Evolutionary conservation across 208 protist genomes (phyloP), one percentile per base, ranked within the genome.

Genomic region (Acanthamoeba healyi): DNA sequence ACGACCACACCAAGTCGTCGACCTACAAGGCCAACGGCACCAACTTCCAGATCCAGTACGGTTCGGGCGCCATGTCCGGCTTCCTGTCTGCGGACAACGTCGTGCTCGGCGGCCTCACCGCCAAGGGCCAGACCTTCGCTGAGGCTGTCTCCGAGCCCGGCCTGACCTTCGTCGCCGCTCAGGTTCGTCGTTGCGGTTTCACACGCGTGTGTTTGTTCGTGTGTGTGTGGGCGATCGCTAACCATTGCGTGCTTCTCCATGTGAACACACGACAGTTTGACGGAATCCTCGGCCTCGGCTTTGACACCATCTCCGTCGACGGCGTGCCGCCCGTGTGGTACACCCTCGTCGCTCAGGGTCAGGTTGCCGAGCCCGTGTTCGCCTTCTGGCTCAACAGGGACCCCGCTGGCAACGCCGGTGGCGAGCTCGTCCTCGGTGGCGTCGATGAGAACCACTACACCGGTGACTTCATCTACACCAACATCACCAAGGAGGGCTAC

Each of bases 41-140:
- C 4, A 63, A 90, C 34, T 99, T 99, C 95, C 92, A 96, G 40
- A 99, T 99, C 93, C 95, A 96, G 95, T 99, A 99, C 94, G 98
- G 98, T 89, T 98, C 96, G 95, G 99, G 99, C 58, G 96, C 97
- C 17, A 96, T 99, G 38, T 95, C 91, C 12, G 99, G 99, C 40
- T 98, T 98, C 96, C 67, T 98, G 38, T 98, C 98, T 42, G 24
- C 93, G 54, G 99, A 99, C 95, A 94, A 91, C 36, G 95, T 99
- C 36, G 95, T 79, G 49, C 63, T 99, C 51, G 98, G 94, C 92
- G 96, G 95, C 49, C 84, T 99, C 61, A 86, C 44, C 17, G 96
- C 98, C 49, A 95, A 96, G 14, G 87, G 96, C 29, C 97, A 98
- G 94, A 72, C 89, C 61, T 99, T 99, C 77, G 98, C 97, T 46